These are phyloP conservation scores for Aspergillus udagawae DNA, from an alignment of 2,329 filamentous ascomycete genomes.

Conservation along the genomic window DNA sequence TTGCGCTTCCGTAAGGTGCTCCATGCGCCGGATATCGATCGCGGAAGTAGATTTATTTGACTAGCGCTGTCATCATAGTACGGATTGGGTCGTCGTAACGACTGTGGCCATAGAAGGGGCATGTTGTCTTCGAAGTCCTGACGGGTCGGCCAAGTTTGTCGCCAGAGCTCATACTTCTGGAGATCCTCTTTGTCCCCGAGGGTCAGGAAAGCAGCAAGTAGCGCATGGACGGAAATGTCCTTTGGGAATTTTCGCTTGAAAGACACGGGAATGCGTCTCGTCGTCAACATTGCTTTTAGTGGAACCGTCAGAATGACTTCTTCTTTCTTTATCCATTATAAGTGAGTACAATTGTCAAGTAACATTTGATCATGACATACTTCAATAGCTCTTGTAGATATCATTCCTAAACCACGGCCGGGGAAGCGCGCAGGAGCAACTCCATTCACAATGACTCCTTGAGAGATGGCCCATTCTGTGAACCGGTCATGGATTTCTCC, in stretches of 20 bases:
- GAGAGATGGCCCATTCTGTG: slow-evolving; percentile 61
- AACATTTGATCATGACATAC: slow-evolving; percentile 39
- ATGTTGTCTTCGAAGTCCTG: slow-evolving; percentile 57
- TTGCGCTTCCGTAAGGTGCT: slow-evolving; percentile 21
- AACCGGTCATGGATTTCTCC: slow-evolving; percentile 50
- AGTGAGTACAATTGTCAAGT: neutral
- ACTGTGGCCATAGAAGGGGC: slow-evolving; percentile 52
- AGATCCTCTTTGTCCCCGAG: slow-evolving; percentile 46
- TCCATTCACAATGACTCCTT: slow-evolving; percentile 64
- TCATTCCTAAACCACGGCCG: slow-evolving; percentile 72
- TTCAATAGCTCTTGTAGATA: slow-evolving; percentile 64
- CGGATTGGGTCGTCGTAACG: slow-evolving; percentile 33
- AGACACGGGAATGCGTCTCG: slow-evolving; percentile 54
- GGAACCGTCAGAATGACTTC: slow-evolving; percentile 65
- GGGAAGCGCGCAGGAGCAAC: slow-evolving; percentile 65
- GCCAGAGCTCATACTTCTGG: slow-evolving; percentile 55
- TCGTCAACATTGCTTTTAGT: slow-evolving; percentile 58
- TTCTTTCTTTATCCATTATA: slow-evolving; percentile 43
- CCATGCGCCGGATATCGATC: slow-evolving; percentile 38
- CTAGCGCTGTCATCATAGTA: slow-evolving; percentile 27
- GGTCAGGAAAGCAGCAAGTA: slow-evolving; percentile 66
- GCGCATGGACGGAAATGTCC: slow-evolving; percentile 62
- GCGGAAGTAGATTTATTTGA: slow-evolving; percentile 25
- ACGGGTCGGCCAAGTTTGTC: slow-evolving; percentile 61
- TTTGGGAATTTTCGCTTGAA: slow-evolving; percentile 52